Conservation (phyloP, 2,329 filamentous ascomycete genomes). For the Nothophoma quercina region DNA sequence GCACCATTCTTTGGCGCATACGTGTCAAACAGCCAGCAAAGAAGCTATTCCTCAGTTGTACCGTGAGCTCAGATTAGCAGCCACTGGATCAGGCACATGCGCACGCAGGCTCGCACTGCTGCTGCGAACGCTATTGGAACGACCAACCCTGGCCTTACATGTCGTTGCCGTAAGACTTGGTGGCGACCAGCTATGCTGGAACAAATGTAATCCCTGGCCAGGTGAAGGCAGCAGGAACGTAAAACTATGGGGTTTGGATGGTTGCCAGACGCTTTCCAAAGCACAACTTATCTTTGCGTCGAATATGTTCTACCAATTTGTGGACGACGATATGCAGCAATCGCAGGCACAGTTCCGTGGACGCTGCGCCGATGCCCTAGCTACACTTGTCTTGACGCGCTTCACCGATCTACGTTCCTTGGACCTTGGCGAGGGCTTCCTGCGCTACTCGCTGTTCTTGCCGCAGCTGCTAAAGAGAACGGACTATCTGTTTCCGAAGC, state of each 20-base stretch:
- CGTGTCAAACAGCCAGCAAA: conserved; percentile 23
- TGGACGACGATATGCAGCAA: conserved; percentile 35
- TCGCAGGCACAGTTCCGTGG: conserved; percentile 27
- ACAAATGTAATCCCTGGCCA: conserved; percentile 31
- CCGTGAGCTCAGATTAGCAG: conserved; percentile 28
- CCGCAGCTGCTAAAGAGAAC: conserved; percentile 34
- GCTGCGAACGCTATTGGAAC: conserved; percentile 33
- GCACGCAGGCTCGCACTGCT: conserved; percentile 29
- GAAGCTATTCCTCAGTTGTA: conserved; percentile 27
- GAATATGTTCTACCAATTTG: conserved; percentile 31
- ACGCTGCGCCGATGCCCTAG: conserved; percentile 32
- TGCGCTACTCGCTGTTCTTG: conserved; percentile 35
- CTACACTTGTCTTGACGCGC: conserved; percentile 30
- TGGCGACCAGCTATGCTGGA: conserved; percentile 28
- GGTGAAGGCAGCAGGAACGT: conserved; percentile 13
- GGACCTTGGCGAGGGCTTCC: conserved; percentile 33
- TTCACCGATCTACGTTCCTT: conserved; percentile 26
- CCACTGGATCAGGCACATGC: conserved; percentile 27
- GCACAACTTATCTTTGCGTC: conserved; percentile 27
- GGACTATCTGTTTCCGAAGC: conserved; percentile 29
- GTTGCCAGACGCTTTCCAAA: conserved; percentile 24
- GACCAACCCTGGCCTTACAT: conserved; percentile 23
- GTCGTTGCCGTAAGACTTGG: conserved; percentile 24
- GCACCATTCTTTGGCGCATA: conserved; percentile 20
- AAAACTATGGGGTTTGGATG: conserved; percentile 34